Evolutionary conservation across 352 stramenopile species (phyloP), one percentile per base, ranked within the genome.

Genomic region (Phytophthora brassicae): DNA sequence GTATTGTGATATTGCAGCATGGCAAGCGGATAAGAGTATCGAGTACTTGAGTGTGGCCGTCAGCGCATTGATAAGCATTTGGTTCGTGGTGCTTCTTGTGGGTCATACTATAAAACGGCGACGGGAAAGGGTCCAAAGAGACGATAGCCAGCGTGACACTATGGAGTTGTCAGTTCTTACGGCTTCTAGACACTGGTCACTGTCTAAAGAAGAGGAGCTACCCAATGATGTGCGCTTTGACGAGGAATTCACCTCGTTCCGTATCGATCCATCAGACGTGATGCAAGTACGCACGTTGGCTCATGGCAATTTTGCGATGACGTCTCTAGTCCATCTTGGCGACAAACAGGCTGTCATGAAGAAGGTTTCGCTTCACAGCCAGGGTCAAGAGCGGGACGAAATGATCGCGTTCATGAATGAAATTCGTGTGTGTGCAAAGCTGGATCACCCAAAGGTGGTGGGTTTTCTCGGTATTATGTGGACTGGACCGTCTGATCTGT

Each of bases 381-480:
- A 62, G 35, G 47, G 52, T 26, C 62, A 65, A 33, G 56, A 70
- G 51, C 46, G 55, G 4, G 70, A 75, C 33, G 53, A 71, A 17
- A 63, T 75, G 51, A 52, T 68, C 14, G 70, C 66, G 14, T 88
- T 88, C 54, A 86, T 86, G 79, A 64, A 86, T 29, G 80, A 90
- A 56, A 90, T 92, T 56, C 80, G 83, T 2, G 51, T 92, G 17
- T 86, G 64, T 38, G 75, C 79, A 2, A 72, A 67, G 26, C 56
- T 91, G 9, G 62, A 82, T 33, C 77, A 91, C 45, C 62, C 77
- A 8, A 78, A 80, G 13, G 76, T 91, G 29, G 74, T 82, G 7
- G 55, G 53, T 9, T 89, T 91, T 35, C 68, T 79, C 4, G 82
- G 82, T 9, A 70, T 84, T 12, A 76, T 88, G 65, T 91, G 77